Evolutionary conservation across 345 rosid species (phyloP).

Genomic region (Gossypium bickii): DNA sequence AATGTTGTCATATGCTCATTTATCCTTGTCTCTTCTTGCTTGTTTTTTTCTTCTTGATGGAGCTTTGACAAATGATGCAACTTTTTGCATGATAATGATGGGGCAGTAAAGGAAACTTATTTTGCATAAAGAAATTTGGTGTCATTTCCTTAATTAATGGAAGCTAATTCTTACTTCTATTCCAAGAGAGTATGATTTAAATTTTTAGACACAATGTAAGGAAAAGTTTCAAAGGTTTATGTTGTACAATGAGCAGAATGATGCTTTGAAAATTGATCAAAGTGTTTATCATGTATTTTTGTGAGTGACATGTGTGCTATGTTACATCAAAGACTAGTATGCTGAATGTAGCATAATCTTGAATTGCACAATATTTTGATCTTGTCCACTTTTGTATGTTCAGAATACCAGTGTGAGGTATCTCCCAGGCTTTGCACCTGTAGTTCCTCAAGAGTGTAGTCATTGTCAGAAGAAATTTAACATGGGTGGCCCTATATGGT

Average conservation of each 20-base stretch:
- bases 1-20: not conserved
- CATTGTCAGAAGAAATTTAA: slow-evolving; percentile 92
- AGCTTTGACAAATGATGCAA: not conserved
- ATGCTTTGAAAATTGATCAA: not conserved
- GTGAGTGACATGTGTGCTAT: not conserved
- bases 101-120: not conserved
- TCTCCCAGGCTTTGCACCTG: slow-evolving; percentile 92
- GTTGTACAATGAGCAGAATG: not conserved
- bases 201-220: not conserved
- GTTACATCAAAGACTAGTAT: not conserved
- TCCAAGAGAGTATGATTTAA: not conserved
- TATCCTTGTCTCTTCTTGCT: not conserved
- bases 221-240: not conserved
- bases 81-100: not conserved
- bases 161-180: not conserved
- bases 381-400: not conserved
- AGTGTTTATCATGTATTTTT: not conserved
- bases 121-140: not conserved
- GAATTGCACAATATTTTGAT: not conserved
- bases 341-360: not conserved
- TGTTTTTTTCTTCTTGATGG: not conserved
- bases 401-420: slow-evolving; percentile 83
- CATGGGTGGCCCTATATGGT: slow-evolving; percentile 99
- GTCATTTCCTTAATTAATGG: not conserved
- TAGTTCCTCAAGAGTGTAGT: slow-evolving; percentile 80